Base-by-base conservation (phyloP, 2,329 filamentous ascomycete genomes). In the Aspergillus pseudotamarii region DNA sequence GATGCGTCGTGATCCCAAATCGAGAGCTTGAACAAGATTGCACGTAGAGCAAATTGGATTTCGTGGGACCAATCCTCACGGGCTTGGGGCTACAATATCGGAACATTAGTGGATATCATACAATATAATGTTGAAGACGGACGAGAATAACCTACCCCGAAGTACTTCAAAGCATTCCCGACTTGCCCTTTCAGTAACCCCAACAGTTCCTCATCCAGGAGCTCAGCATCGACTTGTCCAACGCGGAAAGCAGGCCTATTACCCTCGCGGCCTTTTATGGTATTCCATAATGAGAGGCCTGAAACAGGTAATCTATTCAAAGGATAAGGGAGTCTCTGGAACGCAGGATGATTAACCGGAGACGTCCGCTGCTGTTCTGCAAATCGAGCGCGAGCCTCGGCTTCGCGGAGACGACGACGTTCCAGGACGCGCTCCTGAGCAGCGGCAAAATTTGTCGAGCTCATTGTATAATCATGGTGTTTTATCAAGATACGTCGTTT, bases 1-100 rank as follows among this genome's bases (percentile, higher is more conserved):
- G 92, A 96, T 45, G 95, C 92, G 76, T 97, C 90, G 77, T 97
- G 92, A 77, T 98, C 94, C 95, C 95, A 99, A 63, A 99, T 89
- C 19, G 91, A 93, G 66, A 99, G 86, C 79, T 99, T 99, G 84
- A 97, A 99, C 9, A 99, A 82, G 3, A 93, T 82, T 2, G 90
- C 88, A 54, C 94, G 86, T 61, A 99, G 83, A 0, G 83, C 86
- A 32, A 97, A 84, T 66, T 91, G 84, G 59, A 98, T 94, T 80
- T 98, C 95, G 58, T 91, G 85, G 16, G 89, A 89, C 89, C 92
- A 97, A 72, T 96, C 92, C 76, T 97, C 93, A 63, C 91, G 87
- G 51, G 96, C 79, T 76, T 94, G 88, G 19, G 84, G 75, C 76
- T 83, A 64, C 23, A 21, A 10, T 34, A 54, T 5, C 1, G 38